These are phyloP conservation scores for Pseudogymnoascus sp. DNA, from an alignment of 2,329 filamentous ascomycete genomes.

Conservation along the genomic window DNA sequence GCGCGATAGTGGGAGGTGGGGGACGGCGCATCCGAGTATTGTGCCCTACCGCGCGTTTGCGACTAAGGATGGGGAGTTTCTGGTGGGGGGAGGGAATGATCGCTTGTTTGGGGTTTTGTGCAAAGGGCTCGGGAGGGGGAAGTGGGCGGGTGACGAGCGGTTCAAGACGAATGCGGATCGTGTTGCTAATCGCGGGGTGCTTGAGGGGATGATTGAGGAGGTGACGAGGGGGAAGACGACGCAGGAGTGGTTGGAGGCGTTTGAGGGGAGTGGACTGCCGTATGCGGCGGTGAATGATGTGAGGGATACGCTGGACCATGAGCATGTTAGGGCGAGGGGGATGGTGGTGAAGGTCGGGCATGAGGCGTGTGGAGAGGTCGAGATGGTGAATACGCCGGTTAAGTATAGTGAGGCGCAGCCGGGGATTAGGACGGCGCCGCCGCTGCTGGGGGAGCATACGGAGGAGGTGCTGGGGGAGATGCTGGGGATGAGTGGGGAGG, in stretches of 20 bases:
- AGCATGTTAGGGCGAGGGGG: constrained; percentile 73
- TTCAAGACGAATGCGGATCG: constrained; percentile 56
- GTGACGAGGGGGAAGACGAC: constrained; percentile 73
- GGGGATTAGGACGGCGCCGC: constrained; percentile 68
- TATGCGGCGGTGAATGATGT: constrained; percentile 95
- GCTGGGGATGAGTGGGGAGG: constrained; percentile 49
- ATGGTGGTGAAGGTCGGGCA: constrained; percentile 92
- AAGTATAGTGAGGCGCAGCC: constrained; percentile 85
- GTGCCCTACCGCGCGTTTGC: constrained; percentile 87
- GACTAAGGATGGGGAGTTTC: constrained; percentile 62
- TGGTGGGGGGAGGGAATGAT: constrained; percentile 68
- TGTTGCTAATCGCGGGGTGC: constrained; percentile 62
- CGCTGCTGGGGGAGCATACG: constrained; percentile 81
- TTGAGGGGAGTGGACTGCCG: constrained; percentile 89
- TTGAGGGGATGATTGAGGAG: constrained; percentile 73
- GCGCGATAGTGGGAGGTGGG: constrained; percentile 85
- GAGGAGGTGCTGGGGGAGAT: constrained; percentile 63
- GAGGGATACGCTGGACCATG: constrained; percentile 72
- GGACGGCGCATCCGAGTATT: constrained; percentile 89
- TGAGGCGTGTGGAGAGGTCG: constrained; percentile 72
- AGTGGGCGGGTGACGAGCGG: constrained; percentile 53
- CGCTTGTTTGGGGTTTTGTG: constrained; percentile 60
- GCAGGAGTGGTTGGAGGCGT: constrained; percentile 74
- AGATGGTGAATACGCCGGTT: constrained; percentile 86
- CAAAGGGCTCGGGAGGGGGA: constrained; percentile 47